These are phyloP conservation scores for Taphrina deformans DNA, from an alignment of 1,139 yeast genomes.

Conservation along the genomic window DNA sequence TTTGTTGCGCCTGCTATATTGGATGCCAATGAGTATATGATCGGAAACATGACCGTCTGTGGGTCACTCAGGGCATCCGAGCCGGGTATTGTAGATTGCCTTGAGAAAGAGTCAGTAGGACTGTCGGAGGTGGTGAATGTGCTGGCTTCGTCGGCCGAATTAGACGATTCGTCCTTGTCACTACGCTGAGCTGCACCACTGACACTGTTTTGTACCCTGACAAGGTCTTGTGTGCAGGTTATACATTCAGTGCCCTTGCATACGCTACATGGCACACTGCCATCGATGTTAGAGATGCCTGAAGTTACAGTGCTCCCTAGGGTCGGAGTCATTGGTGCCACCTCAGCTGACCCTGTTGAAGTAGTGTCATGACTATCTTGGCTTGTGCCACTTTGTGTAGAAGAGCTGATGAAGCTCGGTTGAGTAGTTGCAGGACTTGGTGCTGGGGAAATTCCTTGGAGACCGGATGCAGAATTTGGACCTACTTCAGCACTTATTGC, in stretches of 20 bases:
- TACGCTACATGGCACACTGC: constrained; percentile 1
- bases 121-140: background rate
- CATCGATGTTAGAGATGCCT: background rate
- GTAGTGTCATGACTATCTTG: background rate
- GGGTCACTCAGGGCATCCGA: background rate
- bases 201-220: background rate
- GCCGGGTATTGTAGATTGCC: background rate
- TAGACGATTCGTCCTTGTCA: background rate
- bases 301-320: background rate
- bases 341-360: background rate
- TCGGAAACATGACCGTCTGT: background rate
- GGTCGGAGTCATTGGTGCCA: background rate
- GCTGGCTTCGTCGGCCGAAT: background rate
- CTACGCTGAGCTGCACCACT: background rate
- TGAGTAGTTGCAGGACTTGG: background rate
- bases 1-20: background rate
- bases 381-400: background rate
- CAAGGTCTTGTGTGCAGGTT: constrained; percentile 5
- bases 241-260: constrained; percentile 25
- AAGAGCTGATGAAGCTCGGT: background rate
- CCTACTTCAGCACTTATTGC: background rate
- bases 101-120: background rate
- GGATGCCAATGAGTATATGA: background rate
- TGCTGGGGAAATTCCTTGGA: background rate
- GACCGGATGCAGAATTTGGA: background rate